Evolutionary conservation across 2,329 filamentous ascomycete genomes (phyloP), one percentile per base, ranked within the genome.

Genomic region (Trichoderma aggressivum): DNA sequence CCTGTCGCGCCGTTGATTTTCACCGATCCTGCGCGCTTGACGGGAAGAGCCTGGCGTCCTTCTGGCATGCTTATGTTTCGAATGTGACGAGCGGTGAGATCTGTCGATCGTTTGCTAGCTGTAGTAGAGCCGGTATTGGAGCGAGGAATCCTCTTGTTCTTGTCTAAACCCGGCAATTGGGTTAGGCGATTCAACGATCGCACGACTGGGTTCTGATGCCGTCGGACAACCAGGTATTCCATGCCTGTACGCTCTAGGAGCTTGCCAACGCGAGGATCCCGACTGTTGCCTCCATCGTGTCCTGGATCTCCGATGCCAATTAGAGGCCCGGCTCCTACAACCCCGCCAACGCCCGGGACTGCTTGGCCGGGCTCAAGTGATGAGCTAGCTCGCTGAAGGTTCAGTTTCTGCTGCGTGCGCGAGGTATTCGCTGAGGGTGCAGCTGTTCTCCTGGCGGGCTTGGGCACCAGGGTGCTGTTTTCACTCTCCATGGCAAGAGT

Each of bases 391-490:
- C 91, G 87, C 77, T 93, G 91, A 1, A 94, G 85, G 80, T 92
- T 91, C 16, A 94, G 83, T 76, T 94, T 94, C 78, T 93, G 91
- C 80, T 93, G 91, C 1, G 90, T 92, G 16, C 91, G 86, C 68
- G 90, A 92, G 74, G 88, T 85, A 72, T 89, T 86, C 1, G 86
- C 85, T 1, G 84, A 79, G 1, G 82, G 81, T 1, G 81, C 80
- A 21, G 76, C 83, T 73, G 74, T 80, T 73, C 82, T 80, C 75
- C 76, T 81, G 75, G 74, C 83, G 76, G 78, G 79, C 77, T 82
- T 83, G 30, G 84, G 86, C 4, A 84, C 82, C 16, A 88, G 78
- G 43, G 83, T 85, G 70, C 85, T 86, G 69, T 84, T 81, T 12
- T 82, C 79, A 5, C 77, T 75, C 3, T 83, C 81, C 39, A 74